Evolutionary conservation across 495 filamentous ascomycete genomes (phyloP).

Genomic region (Letharia lupina): DNA sequence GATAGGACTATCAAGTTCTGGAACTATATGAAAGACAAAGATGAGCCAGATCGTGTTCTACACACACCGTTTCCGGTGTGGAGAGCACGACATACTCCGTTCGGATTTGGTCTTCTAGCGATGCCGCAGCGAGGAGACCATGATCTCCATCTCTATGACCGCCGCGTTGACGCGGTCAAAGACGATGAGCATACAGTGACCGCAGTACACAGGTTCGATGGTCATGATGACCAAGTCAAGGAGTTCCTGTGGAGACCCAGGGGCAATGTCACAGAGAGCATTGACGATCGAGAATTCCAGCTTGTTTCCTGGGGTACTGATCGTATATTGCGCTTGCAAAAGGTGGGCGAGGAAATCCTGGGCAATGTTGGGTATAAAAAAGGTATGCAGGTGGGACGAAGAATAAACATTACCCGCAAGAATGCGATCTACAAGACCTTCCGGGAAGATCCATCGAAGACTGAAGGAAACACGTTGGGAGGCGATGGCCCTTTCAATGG

Average conservation of each 20-base stretch:
- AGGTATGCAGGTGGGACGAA: constrained; percentile 54
- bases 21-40: constrained; percentile 61
- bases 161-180: constrained; percentile 41
- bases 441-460: constrained; percentile 43
- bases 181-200: constrained; percentile 35
- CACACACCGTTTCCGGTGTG: constrained; percentile 80
- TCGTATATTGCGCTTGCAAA: constrained; percentile 70
- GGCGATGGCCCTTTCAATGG: not conserved
- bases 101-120: constrained; percentile 76
- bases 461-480: not conserved
- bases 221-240: constrained; percentile 79
- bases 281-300: constrained; percentile 88
- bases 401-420: constrained; percentile 66
- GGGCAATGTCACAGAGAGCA: constrained; percentile 57
- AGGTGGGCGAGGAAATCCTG: constrained; percentile 55
- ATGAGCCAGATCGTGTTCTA: constrained; percentile 64
- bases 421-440: constrained; percentile 84
- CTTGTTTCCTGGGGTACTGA: constrained; percentile 90
- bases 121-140: constrained; percentile 87
- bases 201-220: constrained; percentile 65
- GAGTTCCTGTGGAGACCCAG: constrained; percentile 89
- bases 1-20: constrained; percentile 93
- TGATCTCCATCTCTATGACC: constrained; percentile 79
- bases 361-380: constrained; percentile 68
- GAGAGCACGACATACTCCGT: constrained; percentile 90